Evolutionary conservation across 306 rosid species (phyloP).

Genomic region (Rubus idaeus): DNA sequence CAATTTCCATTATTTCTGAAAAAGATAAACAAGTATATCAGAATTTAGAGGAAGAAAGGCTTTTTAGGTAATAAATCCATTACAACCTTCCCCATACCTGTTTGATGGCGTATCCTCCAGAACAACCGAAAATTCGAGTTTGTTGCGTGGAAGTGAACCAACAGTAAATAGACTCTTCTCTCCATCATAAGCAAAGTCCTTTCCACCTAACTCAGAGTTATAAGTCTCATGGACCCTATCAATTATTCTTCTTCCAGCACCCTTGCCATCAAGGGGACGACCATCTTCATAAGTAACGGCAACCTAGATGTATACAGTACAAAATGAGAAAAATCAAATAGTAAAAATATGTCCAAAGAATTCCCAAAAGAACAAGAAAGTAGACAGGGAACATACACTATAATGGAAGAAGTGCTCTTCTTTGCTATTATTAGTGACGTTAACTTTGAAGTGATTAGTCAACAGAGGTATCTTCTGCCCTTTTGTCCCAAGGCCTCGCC

Average conservation of each 20-base stretch:
- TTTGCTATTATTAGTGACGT: conserved; percentile 35
- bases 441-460: conserved; percentile 79
- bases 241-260: conserved; percentile 68
- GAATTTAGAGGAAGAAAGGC: neutral
- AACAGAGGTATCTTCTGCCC: conserved; percentile 59
- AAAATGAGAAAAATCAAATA: neutral
- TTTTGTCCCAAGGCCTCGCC: conserved; percentile 57
- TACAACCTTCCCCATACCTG: conserved; percentile 41
- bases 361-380: neutral
- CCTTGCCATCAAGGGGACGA: conserved; percentile 82
- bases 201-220: conserved; percentile 63
- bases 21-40: neutral
- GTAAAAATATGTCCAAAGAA: neutral
- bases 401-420: conserved; percentile 77
- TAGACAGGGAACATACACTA: conserved; percentile 49
- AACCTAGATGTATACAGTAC: conserved; percentile 45
- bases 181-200: conserved; percentile 88
- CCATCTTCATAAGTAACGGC: conserved; percentile 82
- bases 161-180: conserved; percentile 86
- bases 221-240: conserved; percentile 83
- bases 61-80: neutral
- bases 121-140: conserved; percentile 76
- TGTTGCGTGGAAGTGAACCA: conserved; percentile 80
- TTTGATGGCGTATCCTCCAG: conserved; percentile 62
- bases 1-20: conserved; percentile 63